Evolutionary conservation across 805 yeast genomes (phyloP).

Genomic region (Hanseniaspora lindneri): DNA sequence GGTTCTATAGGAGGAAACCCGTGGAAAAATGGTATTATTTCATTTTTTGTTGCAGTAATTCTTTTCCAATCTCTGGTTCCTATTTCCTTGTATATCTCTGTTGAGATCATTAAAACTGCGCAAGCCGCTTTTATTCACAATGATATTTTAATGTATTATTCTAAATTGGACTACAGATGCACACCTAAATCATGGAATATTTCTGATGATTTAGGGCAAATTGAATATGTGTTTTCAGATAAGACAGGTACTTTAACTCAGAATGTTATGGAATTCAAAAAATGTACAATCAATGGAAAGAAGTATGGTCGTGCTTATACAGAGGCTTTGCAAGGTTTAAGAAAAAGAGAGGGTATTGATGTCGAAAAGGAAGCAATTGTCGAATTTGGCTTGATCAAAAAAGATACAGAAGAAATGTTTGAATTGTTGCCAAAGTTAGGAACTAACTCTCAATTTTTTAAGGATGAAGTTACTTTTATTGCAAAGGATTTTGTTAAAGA

Average conservation of each 20-base stretch:
- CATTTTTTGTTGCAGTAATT: conserved; percentile 65
- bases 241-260: conserved; percentile 79
- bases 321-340: conserved; percentile 67
- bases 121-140: conserved; percentile 73
- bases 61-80: conserved; percentile 73
- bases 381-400: conserved; percentile 43
- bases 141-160: conserved; percentile 61
- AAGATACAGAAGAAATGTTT: conserved; percentile 52
- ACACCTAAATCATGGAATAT: conserved; percentile 78
- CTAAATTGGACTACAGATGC: conserved; percentile 62
- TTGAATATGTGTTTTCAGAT: conserved; percentile 74
- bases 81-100: conserved; percentile 66
- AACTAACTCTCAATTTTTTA: conserved; percentile 34
- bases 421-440: conserved; percentile 31
- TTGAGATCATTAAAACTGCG: conserved; percentile 70
- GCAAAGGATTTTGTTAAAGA: conserved; percentile 58
- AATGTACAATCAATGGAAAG: conserved; percentile 62
- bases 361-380: conserved; percentile 47
- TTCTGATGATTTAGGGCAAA: conserved; percentile 76
- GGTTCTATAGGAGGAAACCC: conserved; percentile 59
- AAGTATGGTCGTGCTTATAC: conserved; percentile 73
- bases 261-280: conserved; percentile 75
- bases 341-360: conserved; percentile 67
- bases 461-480: conserved; percentile 57
- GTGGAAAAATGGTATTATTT: conserved; percentile 54